Conservation (phyloP, 2,329 filamentous ascomycete species). For the Fusarium incarnatum region DNA sequence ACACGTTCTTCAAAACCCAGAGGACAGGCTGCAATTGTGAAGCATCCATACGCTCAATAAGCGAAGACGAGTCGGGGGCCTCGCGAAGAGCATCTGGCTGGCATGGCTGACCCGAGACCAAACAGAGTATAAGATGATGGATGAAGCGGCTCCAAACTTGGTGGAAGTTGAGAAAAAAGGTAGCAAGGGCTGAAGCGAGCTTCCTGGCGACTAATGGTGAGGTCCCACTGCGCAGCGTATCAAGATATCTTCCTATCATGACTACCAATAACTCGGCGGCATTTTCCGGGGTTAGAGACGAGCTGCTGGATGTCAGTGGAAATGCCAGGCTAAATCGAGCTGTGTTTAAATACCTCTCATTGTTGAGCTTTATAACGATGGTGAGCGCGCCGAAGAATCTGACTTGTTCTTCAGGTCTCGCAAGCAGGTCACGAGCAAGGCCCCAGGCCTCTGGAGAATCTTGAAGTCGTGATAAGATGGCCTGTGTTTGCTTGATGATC, state of each 20-base stretch:
- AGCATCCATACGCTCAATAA: constrained; percentile 61
- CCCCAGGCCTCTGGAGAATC: constrained; percentile 86
- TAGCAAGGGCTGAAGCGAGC: constrained; percentile 80
- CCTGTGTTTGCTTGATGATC: constrained; percentile 68
- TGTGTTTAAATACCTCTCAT: constrained; percentile 72
- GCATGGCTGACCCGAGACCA: constrained; percentile 53
- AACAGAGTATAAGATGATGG: constrained; percentile 68
- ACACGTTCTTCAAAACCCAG: constrained; percentile 66
- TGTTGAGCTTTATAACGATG: constrained; percentile 93
- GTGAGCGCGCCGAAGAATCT: constrained; percentile 95
- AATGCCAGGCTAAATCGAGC: no score
- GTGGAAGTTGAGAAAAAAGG: constrained; percentile 79
- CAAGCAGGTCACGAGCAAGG: constrained; percentile 80
- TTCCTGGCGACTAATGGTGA: constrained; percentile 76
- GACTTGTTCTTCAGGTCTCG: constrained; percentile 76
- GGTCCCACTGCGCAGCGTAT: constrained; percentile 62
- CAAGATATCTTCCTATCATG: constrained; percentile 72
- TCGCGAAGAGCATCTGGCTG: constrained; percentile 39
- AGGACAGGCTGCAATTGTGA: constrained; percentile 66
- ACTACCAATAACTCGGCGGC: constrained; percentile 69
- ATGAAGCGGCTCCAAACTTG: constrained; percentile 74
- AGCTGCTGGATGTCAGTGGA: constrained; percentile 46
- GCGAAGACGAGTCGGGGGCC: constrained; percentile 56
- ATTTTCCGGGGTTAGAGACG: constrained; percentile 66
- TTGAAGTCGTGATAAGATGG: constrained; percentile 82